Percentiles rank a stretch among this genome's conserved stretches.
Evolutionary conservation across 768 basidiomycete species (phyloP).

Genomic region (Psilocybe subaeruginosa): DNA sequence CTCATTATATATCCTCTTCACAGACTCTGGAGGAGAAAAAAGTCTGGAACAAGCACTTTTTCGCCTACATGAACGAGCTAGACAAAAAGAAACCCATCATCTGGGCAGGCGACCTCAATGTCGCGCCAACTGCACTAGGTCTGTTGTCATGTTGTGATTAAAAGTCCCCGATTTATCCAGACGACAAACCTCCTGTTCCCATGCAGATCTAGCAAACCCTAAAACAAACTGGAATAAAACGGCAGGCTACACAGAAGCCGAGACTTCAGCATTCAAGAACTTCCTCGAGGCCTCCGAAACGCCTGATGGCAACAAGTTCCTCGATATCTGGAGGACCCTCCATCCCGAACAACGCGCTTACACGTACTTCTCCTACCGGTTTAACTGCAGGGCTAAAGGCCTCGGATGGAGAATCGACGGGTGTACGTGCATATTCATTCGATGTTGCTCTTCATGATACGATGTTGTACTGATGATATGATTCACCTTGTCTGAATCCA

Average conservation of each 20-base stretch:
- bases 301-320: conserved; percentile 49
- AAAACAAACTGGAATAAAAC: conserved; percentile 88
- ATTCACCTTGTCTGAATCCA: neutral
- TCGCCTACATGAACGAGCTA: conserved; percentile 67
- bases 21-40: conserved; percentile 81
- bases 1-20: neutral
- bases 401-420: conserved; percentile 89
- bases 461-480: neutral
- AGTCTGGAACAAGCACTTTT: conserved; percentile 80
- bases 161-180: neutral
- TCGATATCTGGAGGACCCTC: conserved; percentile 79
- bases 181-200: neutral
- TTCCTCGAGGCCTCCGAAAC: conserved; percentile 59
- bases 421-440: conserved; percentile 48
- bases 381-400: conserved; percentile 78
- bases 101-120: conserved; percentile 89
- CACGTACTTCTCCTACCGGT: conserved; percentile 85
- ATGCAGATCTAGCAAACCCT: conserved; percentile 66
- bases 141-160: neutral
- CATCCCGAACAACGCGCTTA: conserved; percentile 76
- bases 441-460: neutral
- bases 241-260: conserved; percentile 81
- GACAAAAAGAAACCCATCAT: conserved; percentile 84
- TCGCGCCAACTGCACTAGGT: conserved; percentile 80
- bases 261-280: conserved; percentile 73